Conservation (phyloP, 495 filamentous ascomycete species). For the Penicillium flavigenum region DNA sequence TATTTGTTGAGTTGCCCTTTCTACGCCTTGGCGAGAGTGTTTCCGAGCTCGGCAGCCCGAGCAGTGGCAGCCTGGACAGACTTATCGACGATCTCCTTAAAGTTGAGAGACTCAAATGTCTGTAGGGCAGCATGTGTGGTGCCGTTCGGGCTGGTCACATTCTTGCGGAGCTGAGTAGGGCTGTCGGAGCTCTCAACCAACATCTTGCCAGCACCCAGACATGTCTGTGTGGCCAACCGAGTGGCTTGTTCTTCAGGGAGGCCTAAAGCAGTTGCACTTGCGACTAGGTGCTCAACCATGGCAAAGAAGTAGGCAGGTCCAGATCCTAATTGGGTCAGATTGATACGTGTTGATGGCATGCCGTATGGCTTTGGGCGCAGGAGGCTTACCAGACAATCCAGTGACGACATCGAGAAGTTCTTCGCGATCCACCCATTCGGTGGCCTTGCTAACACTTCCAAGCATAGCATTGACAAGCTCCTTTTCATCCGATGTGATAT, state of each 20-base stretch:
- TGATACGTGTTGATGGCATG: background rate
- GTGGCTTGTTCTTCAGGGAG: conserved; percentile 42
- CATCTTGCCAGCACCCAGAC: conserved; percentile 45
- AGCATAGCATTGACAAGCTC: conserved; percentile 37
- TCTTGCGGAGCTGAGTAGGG: conserved; percentile 42
- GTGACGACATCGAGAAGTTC: conserved; percentile 44
- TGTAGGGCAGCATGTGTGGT: conserved; percentile 43
- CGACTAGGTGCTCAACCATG: conserved; percentile 44
- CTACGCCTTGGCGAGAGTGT: conserved; percentile 10
- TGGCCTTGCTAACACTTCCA: conserved; percentile 39
- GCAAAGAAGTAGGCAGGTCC: conserved; percentile 48
- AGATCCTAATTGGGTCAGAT: conserved; percentile 30
- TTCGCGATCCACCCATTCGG: conserved; percentile 45
- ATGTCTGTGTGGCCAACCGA: conserved; percentile 42
- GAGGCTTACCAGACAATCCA: conserved; percentile 39
- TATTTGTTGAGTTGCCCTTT: background rate
- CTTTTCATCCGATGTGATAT: conserved; percentile 37
- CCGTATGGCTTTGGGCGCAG: background rate
- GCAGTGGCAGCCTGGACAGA: conserved; percentile 40
- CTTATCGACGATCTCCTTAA: conserved; percentile 39
- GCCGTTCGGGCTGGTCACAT: conserved; percentile 46
- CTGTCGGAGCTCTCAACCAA: conserved; percentile 37
- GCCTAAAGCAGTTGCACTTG: conserved; percentile 40
- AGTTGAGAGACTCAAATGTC: conserved; percentile 37
- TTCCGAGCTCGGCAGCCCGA: conserved; percentile 38